Percentiles rank a stretch among this genome's conserved stretches.
phyloP scores from a whole-genome alignment of 1,139 yeast genomes.

The Yamadazyma atmosphaerica region DNA sequence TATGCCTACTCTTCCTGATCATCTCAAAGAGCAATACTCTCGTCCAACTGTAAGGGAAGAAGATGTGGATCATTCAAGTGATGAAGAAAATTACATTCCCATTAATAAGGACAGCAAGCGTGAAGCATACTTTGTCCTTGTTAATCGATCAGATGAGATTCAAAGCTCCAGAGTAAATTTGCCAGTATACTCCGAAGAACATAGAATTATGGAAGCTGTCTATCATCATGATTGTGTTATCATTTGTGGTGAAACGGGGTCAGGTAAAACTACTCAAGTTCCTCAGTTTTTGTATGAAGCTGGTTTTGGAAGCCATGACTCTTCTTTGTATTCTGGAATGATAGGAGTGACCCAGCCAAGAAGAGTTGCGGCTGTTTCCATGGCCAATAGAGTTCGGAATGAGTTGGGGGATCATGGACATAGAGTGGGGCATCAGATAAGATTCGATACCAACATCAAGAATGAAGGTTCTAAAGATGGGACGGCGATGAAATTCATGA shows the following conservation, averaged over 20 bases:
- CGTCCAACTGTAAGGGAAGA: slow-evolving; percentile 53
- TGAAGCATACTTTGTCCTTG: slow-evolving; percentile 67
- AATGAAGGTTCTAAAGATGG: slow-evolving; percentile 47
- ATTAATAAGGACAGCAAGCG: slow-evolving; percentile 55
- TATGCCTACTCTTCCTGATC: slow-evolving; percentile 52
- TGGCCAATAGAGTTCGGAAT: slow-evolving; percentile 84
- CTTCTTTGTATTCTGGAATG: slow-evolving; percentile 77
- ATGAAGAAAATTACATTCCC: slow-evolving; percentile 57
- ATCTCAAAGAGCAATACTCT: slow-evolving; percentile 44
- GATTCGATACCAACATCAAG: slow-evolving; percentile 79
- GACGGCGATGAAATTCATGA: slow-evolving; percentile 92
- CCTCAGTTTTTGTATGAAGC: slow-evolving; percentile 82
- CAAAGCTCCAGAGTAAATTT: slow-evolving; percentile 67
- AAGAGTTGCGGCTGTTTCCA: slow-evolving; percentile 97
- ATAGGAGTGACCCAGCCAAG: slow-evolving; percentile 97
- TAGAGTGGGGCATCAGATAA: slow-evolving; percentile 84
- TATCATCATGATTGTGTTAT: slow-evolving; percentile 90
- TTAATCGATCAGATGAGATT: slow-evolving; percentile 62
- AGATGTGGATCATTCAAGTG: slow-evolving; percentile 61
- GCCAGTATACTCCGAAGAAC: slow-evolving; percentile 93
- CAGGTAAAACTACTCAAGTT: slow-evolving; percentile 80
- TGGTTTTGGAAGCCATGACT: slow-evolving; percentile 70
- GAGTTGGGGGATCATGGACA: slow-evolving; percentile 82
- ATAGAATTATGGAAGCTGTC: slow-evolving; percentile 91
- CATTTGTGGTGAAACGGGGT: slow-evolving; percentile 91